Evolutionary conservation across 1,139 yeast species (phyloP).

Genomic region (Yamadazyma atlantica): DNA sequence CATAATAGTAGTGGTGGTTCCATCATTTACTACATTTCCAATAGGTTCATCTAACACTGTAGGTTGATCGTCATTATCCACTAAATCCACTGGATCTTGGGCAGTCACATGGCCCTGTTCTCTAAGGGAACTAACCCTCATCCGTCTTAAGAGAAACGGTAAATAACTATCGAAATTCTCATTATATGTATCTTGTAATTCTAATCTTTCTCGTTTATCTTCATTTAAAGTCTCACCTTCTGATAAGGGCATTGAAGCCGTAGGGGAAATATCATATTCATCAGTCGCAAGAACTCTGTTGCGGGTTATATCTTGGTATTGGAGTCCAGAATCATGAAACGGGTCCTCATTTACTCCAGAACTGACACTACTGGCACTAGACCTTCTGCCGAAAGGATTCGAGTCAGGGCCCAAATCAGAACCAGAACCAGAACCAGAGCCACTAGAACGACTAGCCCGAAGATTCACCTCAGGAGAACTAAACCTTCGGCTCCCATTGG

Average conservation of each 20-base stretch:
- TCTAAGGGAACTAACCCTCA: conserved; percentile 18
- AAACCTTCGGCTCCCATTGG: background rate
- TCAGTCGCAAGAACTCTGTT: conserved; percentile 2
- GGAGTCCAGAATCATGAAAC: background rate
- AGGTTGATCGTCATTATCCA: conserved; percentile 21
- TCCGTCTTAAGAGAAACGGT: conserved; percentile 35
- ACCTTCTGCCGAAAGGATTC: too few relatives aligned
- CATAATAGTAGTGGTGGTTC: conserved; percentile 14
- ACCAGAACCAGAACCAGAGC: too few relatives aligned
- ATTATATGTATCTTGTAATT: conserved; percentile 34
- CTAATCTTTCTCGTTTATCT: conserved; percentile 22
- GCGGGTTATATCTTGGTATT: background rate
- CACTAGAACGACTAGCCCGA: background rate
- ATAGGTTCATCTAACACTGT: conserved; percentile 23
- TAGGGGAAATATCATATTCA: conserved; percentile 12
- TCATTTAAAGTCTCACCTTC: conserved; percentile 26
- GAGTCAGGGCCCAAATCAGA: too few relatives aligned
- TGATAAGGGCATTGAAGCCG: conserved; percentile 20
- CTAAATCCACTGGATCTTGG: conserved; percentile 8
- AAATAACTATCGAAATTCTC: conserved; percentile 40
- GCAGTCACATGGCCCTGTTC: conserved; percentile 6
- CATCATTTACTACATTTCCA: conserved; percentile 6
- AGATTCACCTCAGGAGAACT: background rate
- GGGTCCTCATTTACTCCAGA: too few relatives aligned
- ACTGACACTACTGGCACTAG: too few relatives aligned